Evolutionary conservation across 2,329 filamentous ascomycete genomes (phyloP), one percentile per base, ranked within the genome.

Genomic region (Ascosphaera pollenicola): DNA sequence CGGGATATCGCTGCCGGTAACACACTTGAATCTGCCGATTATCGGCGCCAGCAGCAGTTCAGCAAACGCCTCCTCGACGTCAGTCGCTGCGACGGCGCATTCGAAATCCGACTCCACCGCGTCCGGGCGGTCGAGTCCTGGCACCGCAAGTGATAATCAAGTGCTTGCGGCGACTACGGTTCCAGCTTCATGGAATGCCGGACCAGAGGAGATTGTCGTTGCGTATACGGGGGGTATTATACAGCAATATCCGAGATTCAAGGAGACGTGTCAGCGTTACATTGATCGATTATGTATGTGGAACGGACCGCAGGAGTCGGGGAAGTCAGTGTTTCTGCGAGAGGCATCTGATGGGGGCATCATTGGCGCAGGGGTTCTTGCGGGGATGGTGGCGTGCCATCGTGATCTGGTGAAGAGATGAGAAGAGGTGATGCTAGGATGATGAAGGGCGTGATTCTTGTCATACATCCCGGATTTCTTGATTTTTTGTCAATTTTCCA

Each of bases 151-250:
- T 18, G 34, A 35, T 18, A 35, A 35, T 18, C 34, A 35, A 16
- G 34, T n/a, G 15, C 15, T 35, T 6, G 34, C 34, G 8, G 34
- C 34, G 15, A 15, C 28, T 19, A 37, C 37, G 6, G 41, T 43
- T 75, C 40, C 43, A 6, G 39, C 40, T 7, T 57, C 57, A 43
- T 61, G 58, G 58, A 53, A 57, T 37, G 60, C 58, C 3, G 59
- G 57, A 6, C 55, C 58, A 1, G 65, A 72, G 43, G 75, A 81
- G 47, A 54, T 87, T 21, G 73, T 81, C 2, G 75, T 83, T 17
- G 78, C 78, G 1, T 83, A 80, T 50, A 80, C 78, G 0, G 78
- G 78, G 17, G 75, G 76, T 7, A 81, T 78, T 50, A 82, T 83
- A 40, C 68, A 71, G 8, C 71, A 78, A 48, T 81, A 81, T 50